Evolutionary conservation across 2,329 filamentous ascomycete species (phyloP), one percentile per base, ranked within the genome.

Genomic region (Chrysosporium keratinophilum): DNA sequence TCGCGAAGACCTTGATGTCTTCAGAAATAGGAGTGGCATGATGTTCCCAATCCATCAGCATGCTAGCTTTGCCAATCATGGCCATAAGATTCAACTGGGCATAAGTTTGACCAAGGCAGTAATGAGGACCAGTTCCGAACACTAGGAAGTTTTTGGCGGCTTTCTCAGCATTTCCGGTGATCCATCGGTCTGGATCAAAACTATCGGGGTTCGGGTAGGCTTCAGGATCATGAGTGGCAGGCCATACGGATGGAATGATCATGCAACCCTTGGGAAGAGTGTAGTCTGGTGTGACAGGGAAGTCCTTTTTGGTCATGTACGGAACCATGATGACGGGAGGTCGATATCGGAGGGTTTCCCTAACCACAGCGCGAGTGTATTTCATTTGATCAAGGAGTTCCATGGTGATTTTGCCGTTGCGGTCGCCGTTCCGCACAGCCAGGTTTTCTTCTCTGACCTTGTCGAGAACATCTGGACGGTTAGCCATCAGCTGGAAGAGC

Each of bases 241-340:
- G 82, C 73, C 91, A 97, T 17, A 88, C 87, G 1, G 89, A 89
- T 42, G 93, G 91, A 57, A 97, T 85, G 62, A 97, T 79, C 93
- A 98, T 97, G 59, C 88, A 86, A 56, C 89, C 84, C 76, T 97
- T 97, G 64, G 88, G 87, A 49, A 91, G 84, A n/a, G 89, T 95
- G 73, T 97, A 96, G 35, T 77, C 79, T 35, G 85, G 81, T 23
- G 86, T 88, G 63, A 98, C 85, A 49, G 90, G 90, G 79, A 97
- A 98, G 54, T 87, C 75, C 77, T 95, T 95, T 84, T 97, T 97
- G 60, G 84, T 88, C 58, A 90, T 70, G 71, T 97, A 97, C 34
- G 93, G 93, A 49, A 96, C 88, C 88, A 98, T 95, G 71, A 96
- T 80, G 64, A 98, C 93, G 54, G 93, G 93, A 59, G 93, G 93